Percentiles rank a stretch among this genome's conserved stretches.
phyloP scores from a whole-genome alignment of 2,329 filamentous ascomycete species.

The Alternaria sp. region DNA sequence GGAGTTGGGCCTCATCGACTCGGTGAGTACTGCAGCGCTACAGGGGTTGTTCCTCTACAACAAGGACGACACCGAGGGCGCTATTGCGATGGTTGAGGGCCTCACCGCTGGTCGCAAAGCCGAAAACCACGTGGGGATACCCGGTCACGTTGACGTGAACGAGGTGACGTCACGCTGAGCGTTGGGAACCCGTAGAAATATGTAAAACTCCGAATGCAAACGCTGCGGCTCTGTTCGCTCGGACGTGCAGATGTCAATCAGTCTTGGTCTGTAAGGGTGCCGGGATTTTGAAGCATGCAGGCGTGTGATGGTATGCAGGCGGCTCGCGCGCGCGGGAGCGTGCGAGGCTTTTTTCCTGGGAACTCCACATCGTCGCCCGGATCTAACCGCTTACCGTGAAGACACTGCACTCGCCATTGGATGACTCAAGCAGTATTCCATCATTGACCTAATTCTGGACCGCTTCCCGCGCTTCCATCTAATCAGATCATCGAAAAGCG shows the following conservation, averaged over 20 bases:
- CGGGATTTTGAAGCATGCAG: slow-evolving; percentile 3
- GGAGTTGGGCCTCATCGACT: slow-evolving; percentile 72
- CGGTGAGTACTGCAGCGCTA: slow-evolving; percentile 85
- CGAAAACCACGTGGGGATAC: slow-evolving; percentile 38
- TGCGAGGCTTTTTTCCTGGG: not conserved
- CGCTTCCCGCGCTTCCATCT: slow-evolving; percentile 20
- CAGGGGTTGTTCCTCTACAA: slow-evolving; percentile 96
- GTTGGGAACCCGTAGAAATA: slow-evolving; percentile 3
- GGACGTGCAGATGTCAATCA: slow-evolving; percentile 7
- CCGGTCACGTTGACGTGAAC: slow-evolving; percentile 39
- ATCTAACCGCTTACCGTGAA: slow-evolving; percentile 16
- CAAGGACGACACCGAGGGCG: slow-evolving; percentile 87
- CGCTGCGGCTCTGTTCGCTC: not conserved
- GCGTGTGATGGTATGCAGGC: slow-evolving; percentile 16
- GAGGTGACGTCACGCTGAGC: slow-evolving; percentile 13
- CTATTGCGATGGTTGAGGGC: slow-evolving; percentile 78
- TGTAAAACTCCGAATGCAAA: not conserved
- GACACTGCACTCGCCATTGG: slow-evolving; percentile 4
- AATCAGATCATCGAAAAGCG: slow-evolving; percentile 34
- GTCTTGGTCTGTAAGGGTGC: not conserved
- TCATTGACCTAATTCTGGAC: slow-evolving; percentile 4
- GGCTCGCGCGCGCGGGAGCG: slow-evolving; percentile 13
- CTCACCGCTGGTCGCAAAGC: slow-evolving; percentile 50
- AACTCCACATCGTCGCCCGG: slow-evolving; percentile 11
- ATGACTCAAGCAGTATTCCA: not conserved